phyloP scores from a whole-genome alignment of 441 rosid species.

The Metrosideros polymorpha region DNA sequence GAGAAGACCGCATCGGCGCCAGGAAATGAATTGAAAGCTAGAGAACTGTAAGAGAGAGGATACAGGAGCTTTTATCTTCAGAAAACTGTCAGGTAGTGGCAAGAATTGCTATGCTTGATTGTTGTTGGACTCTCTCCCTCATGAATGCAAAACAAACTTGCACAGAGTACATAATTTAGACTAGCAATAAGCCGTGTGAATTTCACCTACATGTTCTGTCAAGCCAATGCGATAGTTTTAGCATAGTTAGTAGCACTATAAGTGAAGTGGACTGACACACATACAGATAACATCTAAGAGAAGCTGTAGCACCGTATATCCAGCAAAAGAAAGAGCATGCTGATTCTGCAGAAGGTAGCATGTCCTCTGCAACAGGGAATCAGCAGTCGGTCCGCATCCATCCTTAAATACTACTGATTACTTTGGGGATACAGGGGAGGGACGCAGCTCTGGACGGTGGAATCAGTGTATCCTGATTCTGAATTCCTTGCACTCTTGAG shows the following conservation, averaged over 20 bases:
- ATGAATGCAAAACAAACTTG: background rate
- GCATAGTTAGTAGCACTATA: background rate
- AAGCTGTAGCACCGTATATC: background rate
- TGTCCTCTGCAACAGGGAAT: background rate
- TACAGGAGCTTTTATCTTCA: background rate
- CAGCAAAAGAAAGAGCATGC: background rate
- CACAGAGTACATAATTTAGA: background rate
- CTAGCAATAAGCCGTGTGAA: background rate
- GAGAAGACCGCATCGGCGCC: background rate
- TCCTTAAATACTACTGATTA: background rate
- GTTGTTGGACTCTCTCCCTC: background rate
- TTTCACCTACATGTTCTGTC: background rate
- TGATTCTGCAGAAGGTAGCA: background rate
- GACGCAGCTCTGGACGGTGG: background rate
- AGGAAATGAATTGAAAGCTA: background rate
- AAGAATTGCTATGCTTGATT: background rate
- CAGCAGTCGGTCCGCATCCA: background rate
- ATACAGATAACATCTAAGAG: background rate
- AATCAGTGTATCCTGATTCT: slow-evolving; percentile 3
- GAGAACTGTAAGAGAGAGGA: background rate
- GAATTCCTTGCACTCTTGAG: slow-evolving; percentile 16
- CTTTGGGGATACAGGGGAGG: background rate
- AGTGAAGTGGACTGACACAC: background rate
- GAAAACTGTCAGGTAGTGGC: background rate
- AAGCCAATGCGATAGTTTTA: background rate